These are phyloP conservation scores for Andrographis paniculata DNA, from an alignment of 305 asterid species.

Conservation along the genomic window DNA sequence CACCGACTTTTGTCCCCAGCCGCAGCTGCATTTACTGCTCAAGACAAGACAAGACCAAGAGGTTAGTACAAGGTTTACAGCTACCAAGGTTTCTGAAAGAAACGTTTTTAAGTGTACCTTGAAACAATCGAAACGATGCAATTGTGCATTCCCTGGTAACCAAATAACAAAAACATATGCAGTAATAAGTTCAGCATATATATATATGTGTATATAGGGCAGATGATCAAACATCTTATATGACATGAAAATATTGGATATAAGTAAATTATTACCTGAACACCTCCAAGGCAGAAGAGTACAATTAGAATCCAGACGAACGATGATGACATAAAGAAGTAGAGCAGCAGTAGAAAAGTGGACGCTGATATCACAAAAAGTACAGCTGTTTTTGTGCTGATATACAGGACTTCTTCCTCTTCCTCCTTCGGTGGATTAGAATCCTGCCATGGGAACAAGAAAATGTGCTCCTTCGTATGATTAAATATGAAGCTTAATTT, in stretches of 20 bases:
- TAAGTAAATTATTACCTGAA: slow-evolving; percentile 48
- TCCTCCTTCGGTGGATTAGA: slow-evolving; percentile 33
- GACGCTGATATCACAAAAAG: slow-evolving; percentile 77
- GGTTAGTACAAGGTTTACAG: no score
- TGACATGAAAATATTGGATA: not conserved
- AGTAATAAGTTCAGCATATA: no score
- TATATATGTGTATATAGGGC: not conserved
- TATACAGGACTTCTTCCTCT: slow-evolving; percentile 42
- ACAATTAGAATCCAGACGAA: slow-evolving; percentile 75
- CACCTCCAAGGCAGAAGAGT: slow-evolving; percentile 83
- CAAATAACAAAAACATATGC: slow-evolving; percentile 1
- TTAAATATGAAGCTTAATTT: not conserved
- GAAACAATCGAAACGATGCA: slow-evolving; percentile 44
- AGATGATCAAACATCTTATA: not conserved
- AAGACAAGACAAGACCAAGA: no score
- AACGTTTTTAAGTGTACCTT: slow-evolving; percentile 31
- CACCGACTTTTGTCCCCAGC: slow-evolving; percentile 38
- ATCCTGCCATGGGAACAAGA: slow-evolving; percentile 31
- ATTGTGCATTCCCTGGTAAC: slow-evolving; percentile 64
- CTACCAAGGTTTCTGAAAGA: no score
- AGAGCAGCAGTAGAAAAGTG: slow-evolving; percentile 75
- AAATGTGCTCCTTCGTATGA: not conserved
- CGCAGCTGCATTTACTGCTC: slow-evolving; percentile 20
- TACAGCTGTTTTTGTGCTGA: slow-evolving; percentile 50
- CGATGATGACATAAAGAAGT: slow-evolving; percentile 74